A percentile compares a stretch with the other conserved stretches of the same genome.
Evolutionary conservation across 495 filamentous ascomycete genomes (phyloP).

Genomic region (Opeltia flavorubescens): DNA sequence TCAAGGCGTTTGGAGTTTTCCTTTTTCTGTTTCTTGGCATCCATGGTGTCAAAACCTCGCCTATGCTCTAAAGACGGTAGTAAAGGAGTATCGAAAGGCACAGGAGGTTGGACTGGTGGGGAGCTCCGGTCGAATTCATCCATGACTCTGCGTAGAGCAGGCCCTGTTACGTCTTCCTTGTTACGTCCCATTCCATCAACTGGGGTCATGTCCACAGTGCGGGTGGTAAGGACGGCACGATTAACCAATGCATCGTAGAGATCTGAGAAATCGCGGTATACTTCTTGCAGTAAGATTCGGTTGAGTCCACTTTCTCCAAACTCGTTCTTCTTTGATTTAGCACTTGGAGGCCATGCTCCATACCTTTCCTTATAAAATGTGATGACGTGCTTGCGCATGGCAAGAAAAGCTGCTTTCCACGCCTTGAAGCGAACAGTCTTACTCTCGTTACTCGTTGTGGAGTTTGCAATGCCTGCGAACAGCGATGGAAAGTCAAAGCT

Average conservation of each 20-base stretch:
- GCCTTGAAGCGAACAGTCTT: constrained; percentile 67
- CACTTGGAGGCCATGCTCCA: constrained; percentile 90
- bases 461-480: constrained; percentile 78
- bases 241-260: constrained; percentile 87
- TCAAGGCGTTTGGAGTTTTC: constrained; percentile 55
- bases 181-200: constrained; percentile 24
- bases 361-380: constrained; percentile 69
- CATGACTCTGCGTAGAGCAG: constrained; percentile 58
- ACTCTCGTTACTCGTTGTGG: constrained; percentile 54
- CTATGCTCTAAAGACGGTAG: constrained; percentile 53
- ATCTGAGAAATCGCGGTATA: constrained; percentile 75
- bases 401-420: constrained; percentile 62
- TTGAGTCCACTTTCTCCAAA: constrained; percentile 80
- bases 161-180: constrained; percentile 27
- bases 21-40: constrained; percentile 56
- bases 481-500: constrained; percentile 84
- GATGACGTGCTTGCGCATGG: constrained; percentile 61
- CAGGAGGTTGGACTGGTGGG: constrained; percentile 77
- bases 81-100: constrained; percentile 81
- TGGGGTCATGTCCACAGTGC: constrained; percentile 20
- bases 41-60: constrained; percentile 43
- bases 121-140: constrained; percentile 76
- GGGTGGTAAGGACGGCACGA: constrained; percentile 40
- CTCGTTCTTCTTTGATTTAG: constrained; percentile 78
- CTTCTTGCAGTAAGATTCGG: constrained; percentile 58